phyloP scores from a whole-genome alignment of 495 filamentous ascomycete species.

The Talaromyces nanjingensis region DNA sequence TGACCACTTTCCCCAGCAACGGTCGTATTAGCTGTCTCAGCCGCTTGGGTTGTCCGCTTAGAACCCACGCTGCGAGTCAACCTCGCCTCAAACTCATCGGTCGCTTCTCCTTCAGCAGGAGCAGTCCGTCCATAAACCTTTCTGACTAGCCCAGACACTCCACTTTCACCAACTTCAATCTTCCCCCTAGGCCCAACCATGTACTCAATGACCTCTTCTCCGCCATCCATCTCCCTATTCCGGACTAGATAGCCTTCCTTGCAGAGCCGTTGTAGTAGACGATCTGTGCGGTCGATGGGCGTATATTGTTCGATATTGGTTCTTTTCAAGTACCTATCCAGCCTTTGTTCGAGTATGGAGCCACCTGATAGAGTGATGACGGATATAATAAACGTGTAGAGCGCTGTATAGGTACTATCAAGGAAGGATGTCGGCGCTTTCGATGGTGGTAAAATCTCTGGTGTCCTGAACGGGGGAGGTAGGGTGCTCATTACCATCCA shows the following conservation, averaged over 20 bases:
- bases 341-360: slow-evolving; percentile 63
- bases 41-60: not conserved
- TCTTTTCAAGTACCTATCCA: slow-evolving; percentile 65
- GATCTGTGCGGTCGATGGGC: slow-evolving; percentile 69
- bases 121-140: slow-evolving; percentile 45
- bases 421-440: slow-evolving; percentile 51
- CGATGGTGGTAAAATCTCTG: slow-evolving; percentile 61
- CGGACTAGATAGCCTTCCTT: slow-evolving; percentile 78
- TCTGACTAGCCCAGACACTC: slow-evolving; percentile 62
- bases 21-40: not conserved
- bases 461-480: slow-evolving; percentile 53
- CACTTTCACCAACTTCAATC: slow-evolving; percentile 70
- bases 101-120: slow-evolving; percentile 17
- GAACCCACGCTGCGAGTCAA: slow-evolving; percentile 7
- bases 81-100: slow-evolving; percentile 9
- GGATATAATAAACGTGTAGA: slow-evolving; percentile 74
- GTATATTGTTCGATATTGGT: slow-evolving; percentile 72
- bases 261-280: slow-evolving; percentile 63
- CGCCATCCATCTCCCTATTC: slow-evolving; percentile 56
- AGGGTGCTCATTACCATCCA: slow-evolving; percentile 72
- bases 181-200: slow-evolving; percentile 79
- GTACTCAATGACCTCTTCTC: slow-evolving; percentile 72
- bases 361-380: slow-evolving; percentile 67
- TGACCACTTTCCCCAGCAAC: not conserved
- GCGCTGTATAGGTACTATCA: slow-evolving; percentile 70